A percentile compares a stretch with the other conserved stretches of the same genome.
Conservation (phyloP, 495 filamentous ascomycete species). For the Polyplosphaeria fusca region DNA sequence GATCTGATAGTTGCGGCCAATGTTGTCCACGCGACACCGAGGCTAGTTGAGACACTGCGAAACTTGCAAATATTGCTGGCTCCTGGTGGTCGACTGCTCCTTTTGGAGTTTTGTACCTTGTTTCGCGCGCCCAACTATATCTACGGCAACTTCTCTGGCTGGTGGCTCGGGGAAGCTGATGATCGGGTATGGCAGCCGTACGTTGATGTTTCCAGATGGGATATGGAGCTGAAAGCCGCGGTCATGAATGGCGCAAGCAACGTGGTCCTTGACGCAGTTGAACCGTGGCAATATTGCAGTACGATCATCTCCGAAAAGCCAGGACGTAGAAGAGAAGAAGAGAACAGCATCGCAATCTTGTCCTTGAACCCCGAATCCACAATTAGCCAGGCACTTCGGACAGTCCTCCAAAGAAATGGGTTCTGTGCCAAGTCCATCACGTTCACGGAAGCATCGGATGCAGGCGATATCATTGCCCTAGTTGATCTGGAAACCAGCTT, state of each 20-base stretch:
- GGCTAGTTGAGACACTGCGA: neutral
- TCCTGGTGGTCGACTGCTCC: constrained; percentile 2
- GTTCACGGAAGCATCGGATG: too few relatives aligned
- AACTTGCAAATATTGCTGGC: constrained; percentile 2
- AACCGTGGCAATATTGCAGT: neutral
- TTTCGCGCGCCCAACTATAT: neutral
- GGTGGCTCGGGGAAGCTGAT: constrained; percentile 8
- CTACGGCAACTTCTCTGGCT: neutral
- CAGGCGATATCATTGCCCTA: too few relatives aligned
- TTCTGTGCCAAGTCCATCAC: too few relatives aligned
- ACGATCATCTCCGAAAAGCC: too few relatives aligned
- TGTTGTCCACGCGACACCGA: constrained; percentile 12
- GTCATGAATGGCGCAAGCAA: neutral
- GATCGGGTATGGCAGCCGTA: neutral
- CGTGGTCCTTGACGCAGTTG: neutral
- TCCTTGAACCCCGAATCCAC: too few relatives aligned
- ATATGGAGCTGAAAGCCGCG: neutral
- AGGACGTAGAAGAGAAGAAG: too few relatives aligned
- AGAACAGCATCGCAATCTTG: too few relatives aligned
- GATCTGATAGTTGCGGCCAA: constrained; percentile 13
- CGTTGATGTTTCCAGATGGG: neutral
- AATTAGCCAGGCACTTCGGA: too few relatives aligned
- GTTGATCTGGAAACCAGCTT: too few relatives aligned
- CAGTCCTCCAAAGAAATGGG: too few relatives aligned
- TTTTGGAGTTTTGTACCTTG: neutral